Percentiles rank a stretch among this genome's conserved stretches.
Evolutionary conservation across 257 asterid genomes (phyloP).

Genomic region (Solanum appendiculatum): DNA sequence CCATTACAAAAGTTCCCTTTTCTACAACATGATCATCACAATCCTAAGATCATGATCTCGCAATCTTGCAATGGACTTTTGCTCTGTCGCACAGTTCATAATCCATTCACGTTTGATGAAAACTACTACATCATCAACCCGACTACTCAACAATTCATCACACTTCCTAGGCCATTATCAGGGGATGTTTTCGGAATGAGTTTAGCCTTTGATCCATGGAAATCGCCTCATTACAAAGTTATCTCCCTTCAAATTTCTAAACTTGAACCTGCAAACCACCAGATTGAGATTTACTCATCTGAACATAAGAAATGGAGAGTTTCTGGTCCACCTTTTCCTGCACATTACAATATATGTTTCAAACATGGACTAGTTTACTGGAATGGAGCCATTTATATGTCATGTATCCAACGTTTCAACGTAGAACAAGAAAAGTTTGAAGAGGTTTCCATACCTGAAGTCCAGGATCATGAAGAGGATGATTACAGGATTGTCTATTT

Average conservation of each 20-base stretch:
- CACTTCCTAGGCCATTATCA: not conserved
- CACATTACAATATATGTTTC: not conserved
- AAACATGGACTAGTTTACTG: not conserved
- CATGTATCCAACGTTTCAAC: not conserved
- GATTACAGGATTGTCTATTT: not conserved
- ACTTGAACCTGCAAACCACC: not conserved
- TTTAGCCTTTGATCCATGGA: not conserved
- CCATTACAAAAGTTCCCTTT: not conserved
- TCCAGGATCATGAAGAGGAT: not conserved
- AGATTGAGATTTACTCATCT: slow-evolving; percentile 23
- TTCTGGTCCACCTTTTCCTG: slow-evolving; percentile 9
- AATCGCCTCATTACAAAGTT: slow-evolving; percentile 16
- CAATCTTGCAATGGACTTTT: not conserved
- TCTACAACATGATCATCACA: not conserved
- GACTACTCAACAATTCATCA: not conserved
- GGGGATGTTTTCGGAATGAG: not conserved
- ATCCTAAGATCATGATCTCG: not conserved
- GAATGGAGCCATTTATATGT: not conserved
- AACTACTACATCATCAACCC: not conserved
- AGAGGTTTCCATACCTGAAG: not conserved
- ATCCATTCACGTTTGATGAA: not conserved
- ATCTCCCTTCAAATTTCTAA: slow-evolving; percentile 15
- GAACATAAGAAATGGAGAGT: slow-evolving; percentile 22
- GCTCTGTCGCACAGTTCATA: not conserved
- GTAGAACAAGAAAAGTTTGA: not conserved